Percentiles rank a stretch among this genome's conserved stretches.
These are phyloP conservation scores for Daldinia loculata DNA, from an alignment of 495 filamentous ascomycete species.

Conservation along the genomic window DNA sequence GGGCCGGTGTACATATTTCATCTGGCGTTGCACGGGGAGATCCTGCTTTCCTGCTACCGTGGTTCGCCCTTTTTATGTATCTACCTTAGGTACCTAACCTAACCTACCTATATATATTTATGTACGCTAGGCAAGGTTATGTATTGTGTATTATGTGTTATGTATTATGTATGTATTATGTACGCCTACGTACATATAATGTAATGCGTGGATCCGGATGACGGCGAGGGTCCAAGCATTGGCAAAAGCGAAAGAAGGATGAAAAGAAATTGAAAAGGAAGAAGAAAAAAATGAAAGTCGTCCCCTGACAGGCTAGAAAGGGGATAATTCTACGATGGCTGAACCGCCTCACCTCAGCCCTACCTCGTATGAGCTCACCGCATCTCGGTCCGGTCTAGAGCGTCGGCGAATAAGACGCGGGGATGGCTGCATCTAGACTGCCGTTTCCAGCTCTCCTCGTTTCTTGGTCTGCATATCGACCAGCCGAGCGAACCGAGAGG, in stretches of 20 bases:
- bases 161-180: not conserved
- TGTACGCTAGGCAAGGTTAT: too few species aligned
- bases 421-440: not conserved
- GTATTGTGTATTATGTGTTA: not conserved
- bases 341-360: constrained; percentile 14
- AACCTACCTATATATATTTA: too few species aligned
- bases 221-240: too few species aligned
- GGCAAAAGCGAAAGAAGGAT: not conserved
- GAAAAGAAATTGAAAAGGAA: not conserved
- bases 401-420: not conserved
- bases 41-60: constrained; percentile 8
- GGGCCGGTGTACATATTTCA: not conserved
- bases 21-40: constrained; percentile 12
- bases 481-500: too few species aligned
- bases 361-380: constrained; percentile 16
- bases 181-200: not conserved
- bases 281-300: not conserved
- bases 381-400: not conserved
- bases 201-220: too few species aligned
- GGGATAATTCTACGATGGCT: constrained; percentile 1
- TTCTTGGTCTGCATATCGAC: not conserved
- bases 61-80: not conserved
- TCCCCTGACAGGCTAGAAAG: not conserved
- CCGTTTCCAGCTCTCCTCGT: not conserved
- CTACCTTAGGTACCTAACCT: too few species aligned